Evolutionary conservation across 371 early-diverging fungal species (phyloP).

Genomic region (Conidiobolus coronatus): DNA sequence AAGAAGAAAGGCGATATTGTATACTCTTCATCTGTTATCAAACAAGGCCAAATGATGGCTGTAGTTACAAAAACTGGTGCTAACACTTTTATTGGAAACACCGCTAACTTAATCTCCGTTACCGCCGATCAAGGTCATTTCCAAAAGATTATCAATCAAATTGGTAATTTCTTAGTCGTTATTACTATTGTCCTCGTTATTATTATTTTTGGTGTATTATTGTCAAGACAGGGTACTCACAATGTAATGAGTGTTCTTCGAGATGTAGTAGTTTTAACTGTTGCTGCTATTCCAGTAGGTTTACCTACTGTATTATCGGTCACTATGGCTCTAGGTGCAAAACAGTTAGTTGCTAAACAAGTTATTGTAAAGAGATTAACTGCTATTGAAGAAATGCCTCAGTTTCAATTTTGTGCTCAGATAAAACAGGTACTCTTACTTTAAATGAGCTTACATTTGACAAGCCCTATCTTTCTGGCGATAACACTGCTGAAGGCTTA

Average conservation of each 20-base stretch:
- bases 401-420: conserved; percentile 80
- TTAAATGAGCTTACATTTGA: conserved; percentile 76
- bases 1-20: conserved; percentile 59
- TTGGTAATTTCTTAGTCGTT: conserved; percentile 78
- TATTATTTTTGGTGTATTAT: conserved; percentile 52
- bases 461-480: conserved; percentile 52
- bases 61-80: conserved; percentile 68
- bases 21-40: conserved; percentile 64
- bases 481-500: conserved; percentile 55
- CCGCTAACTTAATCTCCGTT: conserved; percentile 65
- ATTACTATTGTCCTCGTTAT: conserved; percentile 57
- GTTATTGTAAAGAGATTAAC: conserved; percentile 89
- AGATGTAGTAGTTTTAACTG: conserved; percentile 71
- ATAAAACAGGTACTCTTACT: conserved; percentile 94
- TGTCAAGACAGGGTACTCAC: conserved; percentile 15
- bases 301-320: conserved; percentile 91
- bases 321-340: conserved; percentile 89
- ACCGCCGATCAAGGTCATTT: conserved; percentile 66
- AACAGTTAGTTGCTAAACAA: conserved; percentile 72
- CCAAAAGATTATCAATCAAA: conserved; percentile 71
- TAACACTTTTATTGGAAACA: conserved; percentile 71
- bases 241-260: conserved; percentile 30
- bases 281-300: conserved; percentile 93
- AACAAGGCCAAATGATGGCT: conserved; percentile 65
- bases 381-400: conserved; percentile 86